phyloP scores from a whole-genome alignment of 352 stramenopile species.

The Phytophthora citricola region DNA sequence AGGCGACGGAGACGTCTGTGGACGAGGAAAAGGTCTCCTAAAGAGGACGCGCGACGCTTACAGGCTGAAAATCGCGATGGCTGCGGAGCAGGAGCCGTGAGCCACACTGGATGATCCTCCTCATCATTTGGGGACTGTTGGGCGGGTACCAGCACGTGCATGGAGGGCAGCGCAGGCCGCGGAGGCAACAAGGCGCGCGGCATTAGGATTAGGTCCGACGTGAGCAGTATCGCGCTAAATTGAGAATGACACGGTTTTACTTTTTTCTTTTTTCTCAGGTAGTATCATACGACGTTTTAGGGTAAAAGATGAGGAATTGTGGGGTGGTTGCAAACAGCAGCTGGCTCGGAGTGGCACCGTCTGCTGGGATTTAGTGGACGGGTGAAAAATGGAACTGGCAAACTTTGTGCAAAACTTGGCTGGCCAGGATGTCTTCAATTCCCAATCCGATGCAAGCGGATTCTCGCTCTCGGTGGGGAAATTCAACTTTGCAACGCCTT shows the following conservation, averaged over 20 bases:
- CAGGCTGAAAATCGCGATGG: slow-evolving; percentile 18
- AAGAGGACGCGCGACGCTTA: slow-evolving; percentile 65
- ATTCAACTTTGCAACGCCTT: neutral
- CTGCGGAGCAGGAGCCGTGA: slow-evolving; percentile 7
- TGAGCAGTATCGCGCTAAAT: slow-evolving; percentile 8
- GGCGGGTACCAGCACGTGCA: slow-evolving; percentile 10
- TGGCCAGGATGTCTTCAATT: slow-evolving; percentile 29
- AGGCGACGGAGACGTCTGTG: slow-evolving; percentile 30
- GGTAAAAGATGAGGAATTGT: slow-evolving; percentile 17
- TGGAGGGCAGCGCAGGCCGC: slow-evolving; percentile 18
- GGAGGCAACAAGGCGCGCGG: slow-evolving; percentile 19
- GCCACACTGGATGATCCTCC: slow-evolving; percentile 22
- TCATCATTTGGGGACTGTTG: slow-evolving; percentile 12
- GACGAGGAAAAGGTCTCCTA: slow-evolving; percentile 53
- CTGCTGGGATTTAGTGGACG: slow-evolving; percentile 30
- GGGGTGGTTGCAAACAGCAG: slow-evolving; percentile 13
- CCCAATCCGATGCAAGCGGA: slow-evolving; percentile 6
- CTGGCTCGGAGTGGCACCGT: slow-evolving; percentile 12
- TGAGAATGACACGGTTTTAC: slow-evolving; percentile 8
- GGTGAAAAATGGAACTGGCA: slow-evolving; percentile 4
- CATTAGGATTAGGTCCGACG: slow-evolving; percentile 11
- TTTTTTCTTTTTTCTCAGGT: slow-evolving; percentile 2
- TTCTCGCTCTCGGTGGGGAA: slow-evolving; percentile 9
- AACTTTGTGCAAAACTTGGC: slow-evolving; percentile 1
- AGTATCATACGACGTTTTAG: slow-evolving; percentile 12